Evolutionary conservation across 192 early-diverging fungal genomes (phyloP).

Genomic region (Coemansia sp.): DNA sequence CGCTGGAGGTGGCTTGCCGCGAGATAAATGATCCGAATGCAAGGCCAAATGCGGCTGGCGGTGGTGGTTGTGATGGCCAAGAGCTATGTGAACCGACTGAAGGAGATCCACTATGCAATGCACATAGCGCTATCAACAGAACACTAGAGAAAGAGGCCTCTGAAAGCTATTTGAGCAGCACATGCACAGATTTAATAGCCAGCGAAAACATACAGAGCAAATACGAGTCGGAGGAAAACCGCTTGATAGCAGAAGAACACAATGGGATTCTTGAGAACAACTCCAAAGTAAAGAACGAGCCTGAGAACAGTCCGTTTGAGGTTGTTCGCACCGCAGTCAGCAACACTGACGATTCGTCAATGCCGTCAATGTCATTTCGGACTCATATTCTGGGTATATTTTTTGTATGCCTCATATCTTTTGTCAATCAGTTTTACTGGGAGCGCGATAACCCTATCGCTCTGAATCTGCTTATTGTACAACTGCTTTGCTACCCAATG

Average conservation of each 20-base stretch:
- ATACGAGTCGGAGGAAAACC: constrained; percentile 7
- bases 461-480: constrained; percentile 69
- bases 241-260: not conserved
- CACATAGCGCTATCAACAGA: not conserved
- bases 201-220: constrained; percentile 10
- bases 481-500: constrained; percentile 75
- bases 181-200: constrained; percentile 22
- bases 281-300: not conserved
- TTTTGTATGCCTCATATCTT: constrained; percentile 66
- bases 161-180: constrained; percentile 20
- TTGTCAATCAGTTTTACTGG: constrained; percentile 81
- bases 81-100: not conserved
- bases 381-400: constrained; percentile 69
- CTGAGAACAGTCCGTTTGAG: constrained; percentile 61
- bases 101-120: constrained; percentile 4
- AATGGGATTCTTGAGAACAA: not conserved
- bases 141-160: constrained; percentile 2
- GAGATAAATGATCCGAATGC: constrained; percentile 8
- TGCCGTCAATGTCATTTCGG: constrained; percentile 75
- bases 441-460: constrained; percentile 82
- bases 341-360: constrained; percentile 62
- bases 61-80: not conserved
- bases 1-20: not conserved
- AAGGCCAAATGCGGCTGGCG: not conserved
- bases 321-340: constrained; percentile 70